Percentiles rank a stretch among this genome's conserved stretches.
Evolutionary conservation across 495 filamentous ascomycete species (phyloP).

Genomic region (Neurospora intermedia): DNA sequence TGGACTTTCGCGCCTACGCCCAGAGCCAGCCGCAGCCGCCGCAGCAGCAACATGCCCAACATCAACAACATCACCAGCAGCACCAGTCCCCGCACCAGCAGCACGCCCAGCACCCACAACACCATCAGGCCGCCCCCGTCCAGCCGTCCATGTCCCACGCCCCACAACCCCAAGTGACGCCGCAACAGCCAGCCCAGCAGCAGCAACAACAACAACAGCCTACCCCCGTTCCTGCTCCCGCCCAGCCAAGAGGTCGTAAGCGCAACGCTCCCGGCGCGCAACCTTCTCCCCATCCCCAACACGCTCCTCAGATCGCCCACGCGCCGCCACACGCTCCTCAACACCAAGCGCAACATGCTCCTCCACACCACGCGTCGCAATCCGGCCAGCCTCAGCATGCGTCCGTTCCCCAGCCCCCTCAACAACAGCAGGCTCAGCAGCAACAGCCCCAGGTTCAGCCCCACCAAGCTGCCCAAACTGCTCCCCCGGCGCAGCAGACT

Average conservation of each 20-base stretch:
- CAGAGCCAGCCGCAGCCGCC: slow-evolving; percentile 23
- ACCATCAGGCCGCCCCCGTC: slow-evolving; percentile 30
- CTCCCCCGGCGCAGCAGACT: slow-evolving; percentile 14
- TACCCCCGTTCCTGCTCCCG: slow-evolving; percentile 25
- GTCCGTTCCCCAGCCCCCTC: slow-evolving; percentile 8
- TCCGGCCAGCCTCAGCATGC: slow-evolving; percentile 11
- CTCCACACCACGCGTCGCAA: slow-evolving; percentile 16
- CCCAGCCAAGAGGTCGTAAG: slow-evolving; percentile 16
- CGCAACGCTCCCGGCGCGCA: slow-evolving; percentile 19
- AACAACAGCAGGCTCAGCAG: slow-evolving; percentile 15
- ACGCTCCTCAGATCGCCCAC: slow-evolving; percentile 9
- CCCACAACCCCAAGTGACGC: slow-evolving; percentile 19
- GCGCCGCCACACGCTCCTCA: slow-evolving; percentile 11
- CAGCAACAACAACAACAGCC: slow-evolving; percentile 31
- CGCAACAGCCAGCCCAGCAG: slow-evolving; percentile 22
- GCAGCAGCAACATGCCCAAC: slow-evolving; percentile 21
- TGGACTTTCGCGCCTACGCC: slow-evolving; percentile 19
- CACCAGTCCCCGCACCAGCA: slow-evolving; percentile 14
- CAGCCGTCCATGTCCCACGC: slow-evolving; percentile 30
- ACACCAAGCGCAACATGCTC: slow-evolving; percentile 6
- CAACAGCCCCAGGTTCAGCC: slow-evolving; percentile 21
- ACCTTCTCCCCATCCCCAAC: slow-evolving; percentile 11
- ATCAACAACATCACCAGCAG: slow-evolving; percentile 23
- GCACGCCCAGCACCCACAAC: slow-evolving; percentile 20
- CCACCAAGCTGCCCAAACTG: slow-evolving; percentile 11